Evolutionary conservation across 78 protist species (phyloP).

Genomic region (Tieghemostelium lacteum): DNA sequence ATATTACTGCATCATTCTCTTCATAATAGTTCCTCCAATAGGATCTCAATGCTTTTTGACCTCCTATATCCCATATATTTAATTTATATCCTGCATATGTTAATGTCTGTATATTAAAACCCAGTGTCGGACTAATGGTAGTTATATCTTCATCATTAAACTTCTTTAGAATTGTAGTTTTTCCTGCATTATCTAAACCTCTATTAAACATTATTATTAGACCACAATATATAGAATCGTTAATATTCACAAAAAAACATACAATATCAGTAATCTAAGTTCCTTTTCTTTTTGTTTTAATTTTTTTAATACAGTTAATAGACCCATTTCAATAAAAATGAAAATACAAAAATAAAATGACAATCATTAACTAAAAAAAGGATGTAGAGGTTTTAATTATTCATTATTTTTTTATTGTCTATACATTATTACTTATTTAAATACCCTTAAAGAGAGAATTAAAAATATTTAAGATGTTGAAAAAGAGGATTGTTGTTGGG

Average conservation of each 20-base stretch:
- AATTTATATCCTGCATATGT: conserved; percentile 91
- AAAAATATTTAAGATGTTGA: too few species aligned
- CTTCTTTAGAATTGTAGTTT: conserved; percentile 97
- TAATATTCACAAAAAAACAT: neutral
- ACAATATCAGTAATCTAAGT: conserved; percentile 95
- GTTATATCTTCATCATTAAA: conserved; percentile 95
- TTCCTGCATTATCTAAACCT: conserved; percentile 99
- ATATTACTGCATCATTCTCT: conserved; percentile 97
- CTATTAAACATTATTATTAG: conserved; percentile 17
- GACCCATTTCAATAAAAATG: conserved; percentile 97
- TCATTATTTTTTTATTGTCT: too few species aligned
- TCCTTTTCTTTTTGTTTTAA: conserved; percentile 96
- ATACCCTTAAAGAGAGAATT: too few species aligned
- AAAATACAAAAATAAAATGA: too few species aligned
- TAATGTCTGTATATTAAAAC: conserved; percentile 97
- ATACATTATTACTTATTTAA: too few species aligned
- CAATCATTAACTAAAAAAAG: too few species aligned
- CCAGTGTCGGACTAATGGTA: conserved; percentile 96
- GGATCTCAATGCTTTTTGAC: conserved; percentile 98
- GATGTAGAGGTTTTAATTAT: too few species aligned
- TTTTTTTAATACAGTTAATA: conserved; percentile 95
- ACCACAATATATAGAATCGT: neutral
- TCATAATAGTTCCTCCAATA: conserved; percentile 99
- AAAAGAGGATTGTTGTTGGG: too few species aligned
- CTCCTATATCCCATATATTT: conserved; percentile 99